phyloP scores from a whole-genome alignment of 2,329 filamentous ascomycete genomes.

The Colletotrichum horii region DNA sequence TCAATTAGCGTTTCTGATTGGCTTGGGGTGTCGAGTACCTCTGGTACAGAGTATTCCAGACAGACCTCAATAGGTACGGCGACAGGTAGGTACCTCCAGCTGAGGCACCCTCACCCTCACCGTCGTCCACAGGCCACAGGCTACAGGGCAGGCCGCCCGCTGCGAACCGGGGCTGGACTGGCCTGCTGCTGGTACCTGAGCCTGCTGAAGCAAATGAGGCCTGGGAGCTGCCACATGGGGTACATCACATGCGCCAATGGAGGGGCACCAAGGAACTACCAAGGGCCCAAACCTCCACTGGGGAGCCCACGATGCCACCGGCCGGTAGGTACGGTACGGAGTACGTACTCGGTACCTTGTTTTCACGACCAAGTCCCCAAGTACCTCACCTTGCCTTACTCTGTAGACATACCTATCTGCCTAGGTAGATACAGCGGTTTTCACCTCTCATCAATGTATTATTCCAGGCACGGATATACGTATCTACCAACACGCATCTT shows the following conservation, averaged over 20 bases:
- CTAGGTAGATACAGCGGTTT: neutral
- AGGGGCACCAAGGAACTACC: slow-evolving; percentile 21
- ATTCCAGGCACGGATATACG: neutral
- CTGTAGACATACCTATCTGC: neutral
- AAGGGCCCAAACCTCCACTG: slow-evolving; percentile 8
- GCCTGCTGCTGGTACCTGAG: slow-evolving; percentile 13
- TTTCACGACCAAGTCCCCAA: neutral
- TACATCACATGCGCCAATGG: slow-evolving; percentile 22
- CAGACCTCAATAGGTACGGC: neutral
- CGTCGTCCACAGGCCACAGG: neutral
- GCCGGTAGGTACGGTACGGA: neutral
- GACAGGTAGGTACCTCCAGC: neutral
- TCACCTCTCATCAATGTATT: neutral
- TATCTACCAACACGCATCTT: neutral
- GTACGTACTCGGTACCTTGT: neutral
- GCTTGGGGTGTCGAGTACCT: neutral
- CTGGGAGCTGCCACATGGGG: slow-evolving; percentile 21
- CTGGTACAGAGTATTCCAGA: neutral
- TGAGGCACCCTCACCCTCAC: neutral
- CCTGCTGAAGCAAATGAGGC: slow-evolving; percentile 18
- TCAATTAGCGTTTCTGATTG: slow-evolving; percentile 1
- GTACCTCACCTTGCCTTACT: neutral
- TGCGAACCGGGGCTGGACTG: neutral
- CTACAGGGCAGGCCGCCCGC: neutral
- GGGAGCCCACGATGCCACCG: neutral